Percentiles rank a stretch among this genome's conserved stretches.
These are phyloP conservation scores for Yamadazyma songkhlaensis DNA, from an alignment of 1,139 yeast species.

Conservation along the genomic window DNA sequence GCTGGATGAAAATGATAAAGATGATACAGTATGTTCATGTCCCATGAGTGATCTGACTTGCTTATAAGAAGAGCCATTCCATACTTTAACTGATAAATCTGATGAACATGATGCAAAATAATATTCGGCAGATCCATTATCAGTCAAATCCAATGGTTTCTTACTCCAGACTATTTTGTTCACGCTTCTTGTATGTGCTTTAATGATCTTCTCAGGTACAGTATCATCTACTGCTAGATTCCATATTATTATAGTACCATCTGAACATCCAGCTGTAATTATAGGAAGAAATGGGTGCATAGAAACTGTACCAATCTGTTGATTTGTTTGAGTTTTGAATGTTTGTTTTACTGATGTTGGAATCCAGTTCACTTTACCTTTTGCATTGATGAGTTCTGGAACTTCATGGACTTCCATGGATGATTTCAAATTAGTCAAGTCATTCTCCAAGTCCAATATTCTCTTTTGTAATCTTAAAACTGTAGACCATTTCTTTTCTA, in stretches of 20 bases:
- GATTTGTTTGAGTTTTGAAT: constrained; percentile 51
- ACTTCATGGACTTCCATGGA: constrained; percentile 41
- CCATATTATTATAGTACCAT: constrained; percentile 77
- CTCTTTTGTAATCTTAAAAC: constrained; percentile 76
- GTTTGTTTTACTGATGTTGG: constrained; percentile 56
- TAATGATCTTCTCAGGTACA: constrained; percentile 64
- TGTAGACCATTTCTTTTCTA: constrained; percentile 89
- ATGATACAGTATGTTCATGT: constrained; percentile 87
- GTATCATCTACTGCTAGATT: constrained; percentile 55
- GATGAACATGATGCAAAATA: constrained; percentile 63
- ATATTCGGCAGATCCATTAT: constrained; percentile 14
- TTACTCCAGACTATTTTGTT: constrained; percentile 57
- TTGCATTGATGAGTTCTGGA: constrained; percentile 11
- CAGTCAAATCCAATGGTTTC: constrained; percentile 27
- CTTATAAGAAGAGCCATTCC: constrained; percentile 57
- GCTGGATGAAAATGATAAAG: constrained; percentile 47
- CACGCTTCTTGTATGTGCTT: constrained; percentile 76
- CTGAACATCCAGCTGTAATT: constrained; percentile 66
- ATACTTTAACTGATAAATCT: constrained; percentile 69
- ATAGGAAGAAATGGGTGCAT: constrained; percentile 74
- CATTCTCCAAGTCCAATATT: constrained; percentile 57
- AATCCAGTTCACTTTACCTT: constrained; percentile 60
- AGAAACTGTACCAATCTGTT: constrained; percentile 60
- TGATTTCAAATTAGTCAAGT: constrained; percentile 37
- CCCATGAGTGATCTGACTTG: constrained; percentile 71